Conservation (phyloP, 768 basidiomycete genomes). For the Kondoa subrosea region DNA sequence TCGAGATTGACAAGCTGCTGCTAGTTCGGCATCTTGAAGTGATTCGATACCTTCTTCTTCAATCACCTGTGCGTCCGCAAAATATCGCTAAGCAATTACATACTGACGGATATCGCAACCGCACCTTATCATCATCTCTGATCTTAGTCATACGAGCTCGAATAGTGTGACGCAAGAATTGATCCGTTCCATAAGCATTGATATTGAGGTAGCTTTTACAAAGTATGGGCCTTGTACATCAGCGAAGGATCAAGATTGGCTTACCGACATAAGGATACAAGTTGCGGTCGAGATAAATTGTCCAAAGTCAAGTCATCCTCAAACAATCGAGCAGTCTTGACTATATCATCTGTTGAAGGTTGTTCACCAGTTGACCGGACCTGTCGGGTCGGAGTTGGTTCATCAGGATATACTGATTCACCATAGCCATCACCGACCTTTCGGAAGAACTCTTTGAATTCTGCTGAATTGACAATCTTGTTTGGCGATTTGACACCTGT, state of each 20-base stretch:
- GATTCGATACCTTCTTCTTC: constrained; percentile 73
- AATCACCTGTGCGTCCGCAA: constrained; percentile 47
- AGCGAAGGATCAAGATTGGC: not conserved
- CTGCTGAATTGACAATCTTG: constrained; percentile 70
- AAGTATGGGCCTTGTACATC: constrained; percentile 6
- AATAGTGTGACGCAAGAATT: constrained; percentile 84
- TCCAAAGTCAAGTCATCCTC: constrained; percentile 95
- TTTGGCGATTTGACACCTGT: constrained; percentile 81
- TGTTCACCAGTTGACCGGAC: constrained; percentile 88
- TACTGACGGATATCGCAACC: constrained; percentile 11
- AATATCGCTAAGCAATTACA: not conserved
- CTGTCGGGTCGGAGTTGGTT: constrained; percentile 31
- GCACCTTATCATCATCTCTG: constrained; percentile 62
- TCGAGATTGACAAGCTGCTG: constrained; percentile 80
- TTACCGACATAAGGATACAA: constrained; percentile 76
- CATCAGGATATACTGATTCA: not conserved
- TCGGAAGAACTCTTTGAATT: constrained; percentile 98
- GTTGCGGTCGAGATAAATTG: constrained; percentile 93
- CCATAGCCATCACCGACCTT: constrained; percentile 43
- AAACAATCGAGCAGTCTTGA: constrained; percentile 89
- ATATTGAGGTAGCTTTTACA: constrained; percentile 65
- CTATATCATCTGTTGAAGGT: constrained; percentile 70
- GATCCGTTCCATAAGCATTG: constrained; percentile 97
- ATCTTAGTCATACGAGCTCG: constrained; percentile 64
- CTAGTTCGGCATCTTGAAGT: constrained; percentile 77